Evolutionary conservation across 1,284 basidiomycete genomes (phyloP).

Genomic region (Trametes sp.): DNA sequence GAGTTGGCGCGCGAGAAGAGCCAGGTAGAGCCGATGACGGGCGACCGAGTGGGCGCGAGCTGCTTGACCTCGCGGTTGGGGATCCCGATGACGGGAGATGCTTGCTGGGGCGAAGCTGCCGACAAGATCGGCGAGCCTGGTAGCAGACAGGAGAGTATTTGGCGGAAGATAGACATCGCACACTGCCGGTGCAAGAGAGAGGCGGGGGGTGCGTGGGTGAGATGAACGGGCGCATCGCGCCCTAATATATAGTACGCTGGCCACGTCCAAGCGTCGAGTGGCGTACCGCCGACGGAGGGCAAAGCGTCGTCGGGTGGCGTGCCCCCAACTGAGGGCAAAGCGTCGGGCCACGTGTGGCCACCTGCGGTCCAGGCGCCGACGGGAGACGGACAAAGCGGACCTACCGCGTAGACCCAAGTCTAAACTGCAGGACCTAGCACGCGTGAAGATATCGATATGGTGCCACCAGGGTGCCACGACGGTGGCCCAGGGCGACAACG

Average conservation of each 20-base stretch:
- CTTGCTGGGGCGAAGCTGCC: not conserved
- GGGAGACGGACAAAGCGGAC: not conserved
- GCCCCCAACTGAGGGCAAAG: slow-evolving; percentile 7
- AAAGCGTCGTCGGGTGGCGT: slow-evolving; percentile 16
- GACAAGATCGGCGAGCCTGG: not conserved
- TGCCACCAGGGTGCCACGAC: too few relatives aligned
- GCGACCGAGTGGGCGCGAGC: not conserved
- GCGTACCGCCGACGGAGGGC: slow-evolving; percentile 5
- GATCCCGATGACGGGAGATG: not conserved
- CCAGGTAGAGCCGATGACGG: not conserved
- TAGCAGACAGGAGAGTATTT: slow-evolving; percentile 6
- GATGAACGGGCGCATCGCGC: not conserved
- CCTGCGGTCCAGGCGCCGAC: not conserved
- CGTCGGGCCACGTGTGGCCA: slow-evolving; percentile 7
- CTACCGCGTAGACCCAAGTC: too few relatives aligned
- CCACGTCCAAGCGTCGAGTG: slow-evolving; percentile 15
- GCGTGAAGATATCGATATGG: too few relatives aligned
- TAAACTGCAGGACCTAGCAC: too few relatives aligned
- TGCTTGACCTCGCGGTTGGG: not conserved
- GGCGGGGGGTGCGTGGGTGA: not conserved
- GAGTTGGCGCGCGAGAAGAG: not conserved
- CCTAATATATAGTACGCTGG: slow-evolving; percentile 1
- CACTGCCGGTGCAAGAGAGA: not conserved
- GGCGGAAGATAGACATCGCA: slow-evolving; percentile 16
- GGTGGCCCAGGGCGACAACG: too few relatives aligned